Base-by-base conservation (phyloP, 176 grass and related monocot genomes). In the Oryza punctata region DNA sequence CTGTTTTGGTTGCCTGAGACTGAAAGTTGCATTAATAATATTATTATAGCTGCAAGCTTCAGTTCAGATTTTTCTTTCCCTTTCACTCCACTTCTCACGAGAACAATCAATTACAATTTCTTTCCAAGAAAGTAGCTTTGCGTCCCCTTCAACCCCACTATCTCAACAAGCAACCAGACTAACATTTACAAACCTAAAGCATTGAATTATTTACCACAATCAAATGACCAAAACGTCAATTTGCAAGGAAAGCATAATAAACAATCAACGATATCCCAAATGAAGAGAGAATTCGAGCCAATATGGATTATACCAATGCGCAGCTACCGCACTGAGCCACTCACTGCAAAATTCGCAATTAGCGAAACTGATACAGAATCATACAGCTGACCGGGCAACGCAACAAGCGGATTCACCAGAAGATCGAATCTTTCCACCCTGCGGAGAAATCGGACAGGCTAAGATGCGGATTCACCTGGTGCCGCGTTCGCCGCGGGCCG, bases 381-480 rank as follows among this genome's bases (percentile, higher is more conserved):
- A 41, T 41, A 41, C 40, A 10, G 10, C 14, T 49, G 33, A 82
- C 32, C 3, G 49, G 64, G 41, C 60, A 63, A 30, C 63, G 44
- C 60, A 73, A 72, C 44, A 73, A 66, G 49, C 61, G 4, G 74
- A 46, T 61, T 47, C 49, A 69, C 38, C 18, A 32, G 50, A 83
- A 19, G 50, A 69, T 9, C 6, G 67, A 82, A 78, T 2, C 72
- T 54, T 63, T 23, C 29, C 33, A 19, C 54, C 33, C 28, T 52
- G 2, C 18, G 0, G 27, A 40, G 60, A 69, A 77, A 43, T 28
- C 18, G 13, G 54, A 13, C 13, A 50, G 46, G 13, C n/a, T 38
- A 63, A 63, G 75, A 64, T 4, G 64, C 29, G 68, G 40, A 8
- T 14, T 73, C 61, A 90, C 89, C 84, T 84, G 84, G 50, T 26